A percentile compares a stretch with the other conserved stretches of the same genome.
These are phyloP conservation scores for Xerocomus spinulosus DNA, from an alignment of 768 basidiomycete species.

Conservation along the genomic window DNA sequence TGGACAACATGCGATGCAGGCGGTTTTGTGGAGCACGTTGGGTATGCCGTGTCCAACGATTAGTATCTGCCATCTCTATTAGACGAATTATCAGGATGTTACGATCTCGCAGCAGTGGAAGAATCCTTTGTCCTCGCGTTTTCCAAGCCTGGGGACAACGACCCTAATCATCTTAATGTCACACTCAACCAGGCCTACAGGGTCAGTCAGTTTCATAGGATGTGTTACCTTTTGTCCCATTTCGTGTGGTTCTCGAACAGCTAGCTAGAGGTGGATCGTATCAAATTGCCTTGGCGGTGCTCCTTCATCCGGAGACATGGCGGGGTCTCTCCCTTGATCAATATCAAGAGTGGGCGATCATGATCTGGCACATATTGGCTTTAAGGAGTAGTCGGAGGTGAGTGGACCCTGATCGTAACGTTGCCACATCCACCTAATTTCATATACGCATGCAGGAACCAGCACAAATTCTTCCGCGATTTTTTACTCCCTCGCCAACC, in stretches of 20 bases:
- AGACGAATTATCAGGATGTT: conserved; percentile 49
- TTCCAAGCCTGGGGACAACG: conserved; percentile 50
- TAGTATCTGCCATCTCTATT: background rate
- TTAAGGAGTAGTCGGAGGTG: conserved; percentile 68
- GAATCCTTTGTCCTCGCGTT: conserved; percentile 69
- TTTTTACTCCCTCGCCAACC: conserved; percentile 59
- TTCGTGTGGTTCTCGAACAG: conserved; percentile 35
- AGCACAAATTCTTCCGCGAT: conserved; percentile 61
- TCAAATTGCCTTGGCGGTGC: conserved; percentile 51
- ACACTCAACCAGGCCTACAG: conserved; percentile 64
- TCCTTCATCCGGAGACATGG: conserved; percentile 72
- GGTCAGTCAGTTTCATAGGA: conserved; percentile 35
- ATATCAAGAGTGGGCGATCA: conserved; percentile 67
- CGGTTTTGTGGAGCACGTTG: conserved; percentile 63
- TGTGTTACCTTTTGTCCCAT: conserved; percentile 2
- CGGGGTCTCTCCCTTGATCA: conserved; percentile 56
- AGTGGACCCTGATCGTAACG: conserved; percentile 14
- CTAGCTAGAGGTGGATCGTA: conserved; percentile 66
- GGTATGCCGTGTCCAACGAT: conserved; percentile 38
- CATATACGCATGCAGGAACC: conserved; percentile 41
- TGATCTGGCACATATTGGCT: conserved; percentile 74
- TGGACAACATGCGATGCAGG: conserved; percentile 70
- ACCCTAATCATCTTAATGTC: conserved; percentile 57
- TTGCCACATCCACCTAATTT: conserved; percentile 6
- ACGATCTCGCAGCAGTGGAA: conserved; percentile 58